These are phyloP conservation scores for Neurospora hispaniola DNA, from an alignment of 495 filamentous ascomycete genomes.

Conservation along the genomic window DNA sequence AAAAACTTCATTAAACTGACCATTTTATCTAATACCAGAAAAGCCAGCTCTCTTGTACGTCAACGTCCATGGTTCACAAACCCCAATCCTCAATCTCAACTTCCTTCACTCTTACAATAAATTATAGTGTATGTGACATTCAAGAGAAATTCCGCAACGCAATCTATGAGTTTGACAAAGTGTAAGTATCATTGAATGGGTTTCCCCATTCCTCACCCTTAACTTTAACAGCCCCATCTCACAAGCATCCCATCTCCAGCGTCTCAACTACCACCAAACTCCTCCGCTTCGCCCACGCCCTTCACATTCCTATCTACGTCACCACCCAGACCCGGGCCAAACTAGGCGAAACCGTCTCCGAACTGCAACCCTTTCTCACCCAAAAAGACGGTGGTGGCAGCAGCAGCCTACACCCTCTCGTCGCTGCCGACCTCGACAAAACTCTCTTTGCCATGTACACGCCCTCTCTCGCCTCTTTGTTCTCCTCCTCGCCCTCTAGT, in stretches of 20 bases:
- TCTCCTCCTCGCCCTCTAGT: conserved; percentile 19
- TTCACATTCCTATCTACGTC: conserved; percentile 67
- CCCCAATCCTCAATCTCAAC: not conserved
- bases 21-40: conserved; percentile 27
- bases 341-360: conserved; percentile 67
- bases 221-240: too few species aligned
- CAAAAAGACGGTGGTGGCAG: not conserved
- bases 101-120: not conserved
- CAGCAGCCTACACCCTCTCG: conserved; percentile 4
- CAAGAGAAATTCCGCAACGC: conserved; percentile 83
- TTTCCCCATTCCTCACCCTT: too few species aligned
- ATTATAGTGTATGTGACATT: conserved; percentile 76
- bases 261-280: conserved; percentile 45
- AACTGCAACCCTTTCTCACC: conserved; percentile 38
- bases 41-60: conserved; percentile 62
- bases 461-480: conserved; percentile 35
- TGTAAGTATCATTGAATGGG: conserved; percentile 36
- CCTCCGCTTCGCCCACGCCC: conserved; percentile 42
- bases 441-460: conserved; percentile 79
- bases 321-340: conserved; percentile 73
- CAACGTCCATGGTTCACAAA: too few species aligned
- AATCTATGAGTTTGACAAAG: conserved; percentile 72
- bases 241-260: conserved; percentile 1
- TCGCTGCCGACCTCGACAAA: conserved; percentile 62
- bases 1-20: not conserved